Base-by-base conservation (phyloP, 2,329 filamentous ascomycete genomes). In the Penicillium sp. region DNA sequence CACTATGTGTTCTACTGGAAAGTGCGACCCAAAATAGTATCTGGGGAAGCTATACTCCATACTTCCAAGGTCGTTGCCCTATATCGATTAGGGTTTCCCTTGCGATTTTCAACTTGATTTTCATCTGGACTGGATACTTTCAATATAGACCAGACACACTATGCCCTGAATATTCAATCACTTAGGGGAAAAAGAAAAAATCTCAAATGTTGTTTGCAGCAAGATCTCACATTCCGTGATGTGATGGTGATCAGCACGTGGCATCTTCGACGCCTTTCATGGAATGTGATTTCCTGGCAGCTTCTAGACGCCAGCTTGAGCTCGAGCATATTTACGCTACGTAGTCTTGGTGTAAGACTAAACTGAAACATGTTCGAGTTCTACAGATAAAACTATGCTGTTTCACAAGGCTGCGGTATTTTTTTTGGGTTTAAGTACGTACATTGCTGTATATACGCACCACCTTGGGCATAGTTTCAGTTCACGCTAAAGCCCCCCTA, bases 1-100 rank as follows among this genome's bases (percentile, higher is more conserved):
- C 41, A 56, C 40, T 40, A 21, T 56, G 23, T 52, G 54, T 40
- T 53, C 6, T 51, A 23, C 31, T 38, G 50, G 55, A 48, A 57
- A 21, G 27, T 33, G 13, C 50, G 35, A 42, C 50, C 50, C 25
- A 25, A 42, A 17, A 46, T n/a, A 23, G 13, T 41, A 48, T 23
- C 27, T 6, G 35, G 27, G 49, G 49, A 52, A 47, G 27, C 9
- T 46, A 33, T 23, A 21, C 33, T 19, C 12, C 12, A 33, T 13
- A 27, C n/a, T n/a, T 40, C 29, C 5, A 12, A 33, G 12, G 31
- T 31, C 27, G 19, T 37, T 13, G 19, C 27, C 38, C 40, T 42
- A 23, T 27, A n/a, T 17, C 29, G 0, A 19, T 29, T 21, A 42
- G n/a, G 41, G 21, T 13, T 25, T 38, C 6, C 8, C 21, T 21